phyloP scores from a whole-genome alignment of 257 asterid genomes.

The Echium plantagineum region DNA sequence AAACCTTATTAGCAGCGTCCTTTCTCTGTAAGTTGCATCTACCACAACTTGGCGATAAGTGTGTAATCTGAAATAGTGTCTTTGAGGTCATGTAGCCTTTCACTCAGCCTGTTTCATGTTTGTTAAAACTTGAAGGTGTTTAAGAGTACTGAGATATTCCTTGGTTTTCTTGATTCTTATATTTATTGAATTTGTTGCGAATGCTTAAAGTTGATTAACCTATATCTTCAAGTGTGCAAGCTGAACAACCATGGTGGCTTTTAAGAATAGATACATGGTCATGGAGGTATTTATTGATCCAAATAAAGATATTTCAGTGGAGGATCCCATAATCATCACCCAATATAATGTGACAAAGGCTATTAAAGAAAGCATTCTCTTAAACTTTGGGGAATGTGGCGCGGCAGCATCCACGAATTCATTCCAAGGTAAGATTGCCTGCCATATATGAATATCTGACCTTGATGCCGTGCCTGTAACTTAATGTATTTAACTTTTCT shows the following conservation, averaged over 20 bases:
- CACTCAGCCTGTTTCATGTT: too few species aligned
- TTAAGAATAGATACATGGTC: slow-evolving; percentile 77
- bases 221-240: slow-evolving; percentile 4
- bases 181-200: background rate
- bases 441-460: background rate
- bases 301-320: slow-evolving; percentile 35
- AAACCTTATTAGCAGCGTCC: too few species aligned
- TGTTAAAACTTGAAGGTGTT: too few species aligned
- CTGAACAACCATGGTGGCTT: slow-evolving; percentile 56
- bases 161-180: background rate
- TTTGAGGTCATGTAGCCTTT: too few species aligned
- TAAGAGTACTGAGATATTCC: background rate
- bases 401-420: slow-evolving; percentile 60
- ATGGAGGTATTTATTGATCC: slow-evolving; percentile 86
- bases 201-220: background rate
- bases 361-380: slow-evolving; percentile 55
- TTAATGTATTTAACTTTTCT: background rate
- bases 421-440: slow-evolving; percentile 45
- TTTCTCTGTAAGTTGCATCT: background rate
- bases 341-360: slow-evolving; percentile 50
- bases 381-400: slow-evolving; percentile 89
- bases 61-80: slow-evolving; percentile 16
- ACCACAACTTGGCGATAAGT: slow-evolving; percentile 1
- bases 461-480: background rate
- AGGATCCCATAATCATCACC: slow-evolving; percentile 65